Evolutionary conservation across 176 grass and related monocot species (phyloP), one percentile per base, ranked within the genome.

Genomic region (Eleusine coracana): DNA sequence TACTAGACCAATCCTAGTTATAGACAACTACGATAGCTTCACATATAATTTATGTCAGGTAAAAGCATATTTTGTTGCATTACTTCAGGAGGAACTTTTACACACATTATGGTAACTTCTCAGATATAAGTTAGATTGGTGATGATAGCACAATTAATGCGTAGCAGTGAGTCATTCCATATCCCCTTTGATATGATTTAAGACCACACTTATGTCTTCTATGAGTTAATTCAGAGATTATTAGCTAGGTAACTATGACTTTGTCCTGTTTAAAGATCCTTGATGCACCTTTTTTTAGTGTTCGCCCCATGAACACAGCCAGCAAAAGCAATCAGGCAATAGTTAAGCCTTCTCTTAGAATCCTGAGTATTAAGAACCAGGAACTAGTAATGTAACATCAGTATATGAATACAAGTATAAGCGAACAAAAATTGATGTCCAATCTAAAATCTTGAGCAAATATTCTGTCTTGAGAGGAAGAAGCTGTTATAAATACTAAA

Each of bases 21-120:
- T 97, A 31, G 94, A 93, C 78, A 96, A 96, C 77, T 96, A 96
- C 14, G 94, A 93, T 80, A 93, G 91, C 81, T 93, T 93, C 87
- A 93, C 94, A 36, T 93, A 97, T 64, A 97, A 97, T 83, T 71
- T 97, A 72, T 97, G 94, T 78, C 94, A 96, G 94, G 94, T 93
- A 93, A 68, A 82, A 44, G 9, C 7, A 37, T 77, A 66, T 16
- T 68, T 60, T 64, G 18, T 18, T 27, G 50, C 51, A 79, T 64
- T 63, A 71, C 41, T 48, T 36, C 55, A 61, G 39, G 7, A 78
- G 7, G 12, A 25, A 25, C 38, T 20, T 62, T 17, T 63, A 11
- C 8, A 0, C 21, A 78, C 54, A 87, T 70, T 87, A 91, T 80
- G 86, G 81, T 82, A 89, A 75, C 77, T 89, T 87, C 51, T 87